Base-by-base conservation (phyloP, 352 stramenopile species). In the Pythium dissimile region DNA sequence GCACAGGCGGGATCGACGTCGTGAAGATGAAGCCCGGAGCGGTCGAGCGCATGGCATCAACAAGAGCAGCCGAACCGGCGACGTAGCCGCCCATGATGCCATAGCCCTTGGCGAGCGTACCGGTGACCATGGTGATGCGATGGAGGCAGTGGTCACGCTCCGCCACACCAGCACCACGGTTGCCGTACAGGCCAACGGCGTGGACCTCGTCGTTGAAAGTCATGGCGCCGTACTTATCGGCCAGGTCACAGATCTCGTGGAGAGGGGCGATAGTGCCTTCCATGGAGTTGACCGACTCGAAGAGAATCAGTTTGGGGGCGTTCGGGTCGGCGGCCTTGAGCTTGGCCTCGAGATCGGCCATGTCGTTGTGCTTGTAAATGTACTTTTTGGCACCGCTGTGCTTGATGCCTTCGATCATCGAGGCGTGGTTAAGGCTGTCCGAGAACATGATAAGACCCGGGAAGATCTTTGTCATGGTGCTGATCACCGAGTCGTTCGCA, bases 71-170 rank as follows among this genome's bases (percentile, higher is more conserved):
- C 26, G 86, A 94, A 20, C 86, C 87, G 16, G 88, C 84, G 16
- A 97, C 74, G 75, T 97, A 97, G n/a, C 88, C 88, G 27, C 88
- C 88, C 84, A 96, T 93, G 60, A 96, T 92, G 38, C 88, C 88
- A 53, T 80, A 97, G 16, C 87, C 88, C 81, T 97, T 97, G 39
- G 86, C 88, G 5, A 97, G 69, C 12, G 88, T 97, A 32, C 87
- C 88, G 0, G 87, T 96, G 35, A 94, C 88, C 84, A 97, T 96
- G 5, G 86, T 94, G 44, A 97, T 87, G 21, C 85, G 76, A 39
- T 95, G 72, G 15, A 94, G 60, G 62, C 83, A 89, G 71, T 94
- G 75, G 70, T 97, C 87, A 18, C 87, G 79, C 65, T 97, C 86
- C 4, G 80, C 87, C 15, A 96, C 76, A 63, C 88, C 88, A 3